Evolutionary conservation across 345 rosid species (phyloP).

Genomic region (Citrus unshiu): DNA sequence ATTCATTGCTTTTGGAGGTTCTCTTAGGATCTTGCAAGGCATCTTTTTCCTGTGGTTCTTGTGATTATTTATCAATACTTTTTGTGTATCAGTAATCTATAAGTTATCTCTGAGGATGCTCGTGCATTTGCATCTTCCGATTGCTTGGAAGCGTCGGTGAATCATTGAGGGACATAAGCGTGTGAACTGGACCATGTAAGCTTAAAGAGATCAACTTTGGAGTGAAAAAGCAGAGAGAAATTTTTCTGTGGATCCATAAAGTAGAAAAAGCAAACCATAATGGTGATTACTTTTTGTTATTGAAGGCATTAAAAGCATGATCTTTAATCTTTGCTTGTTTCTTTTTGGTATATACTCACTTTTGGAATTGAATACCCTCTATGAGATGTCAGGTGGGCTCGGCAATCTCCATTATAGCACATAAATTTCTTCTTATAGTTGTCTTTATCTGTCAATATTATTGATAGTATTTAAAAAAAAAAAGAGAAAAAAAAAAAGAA

Average conservation of each 20-base stretch:
- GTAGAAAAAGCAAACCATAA: neutral
- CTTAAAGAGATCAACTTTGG: slow-evolving; percentile 5
- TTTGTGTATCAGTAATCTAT: neutral
- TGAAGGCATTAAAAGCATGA: slow-evolving; percentile 2
- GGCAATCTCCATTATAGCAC: neutral
- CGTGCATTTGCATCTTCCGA: neutral
- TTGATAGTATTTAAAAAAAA: neutral
- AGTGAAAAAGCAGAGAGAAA: neutral
- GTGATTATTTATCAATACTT: neutral
- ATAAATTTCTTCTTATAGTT: neutral
- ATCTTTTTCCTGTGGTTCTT: neutral
- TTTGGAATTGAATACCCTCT: neutral
- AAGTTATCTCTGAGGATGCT: neutral
- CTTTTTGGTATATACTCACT: slow-evolving; percentile 19
- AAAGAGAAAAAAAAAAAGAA: no score
- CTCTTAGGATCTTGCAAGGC: neutral
- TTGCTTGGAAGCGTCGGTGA: neutral
- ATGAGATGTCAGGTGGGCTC: neutral
- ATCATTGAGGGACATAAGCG: neutral
- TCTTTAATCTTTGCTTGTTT: slow-evolving; percentile 10
- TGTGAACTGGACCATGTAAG: neutral
- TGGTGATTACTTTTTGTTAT: slow-evolving; percentile 16
- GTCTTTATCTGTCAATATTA: neutral
- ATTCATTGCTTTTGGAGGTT: slow-evolving; percentile 2
- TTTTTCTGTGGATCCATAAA: slow-evolving; percentile 5